Conservation (phyloP, 176 grass and related monocot species). For the Eragrostis curvula region DNA sequence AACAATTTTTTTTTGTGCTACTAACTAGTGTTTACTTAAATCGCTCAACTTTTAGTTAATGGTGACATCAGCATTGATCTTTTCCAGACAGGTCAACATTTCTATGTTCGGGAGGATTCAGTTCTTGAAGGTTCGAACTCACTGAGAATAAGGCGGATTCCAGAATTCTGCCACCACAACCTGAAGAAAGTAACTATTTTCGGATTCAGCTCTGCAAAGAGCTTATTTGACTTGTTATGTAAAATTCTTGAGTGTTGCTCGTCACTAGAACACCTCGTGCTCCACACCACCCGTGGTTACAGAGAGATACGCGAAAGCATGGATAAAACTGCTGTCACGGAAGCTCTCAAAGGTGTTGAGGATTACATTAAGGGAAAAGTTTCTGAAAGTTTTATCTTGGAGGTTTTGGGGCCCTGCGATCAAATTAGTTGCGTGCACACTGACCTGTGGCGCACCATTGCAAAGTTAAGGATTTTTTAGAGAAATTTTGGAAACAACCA, state of each 20-base stretch:
- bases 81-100: background rate
- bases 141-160: background rate
- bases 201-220: slow-evolving; percentile 13
- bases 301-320: background rate
- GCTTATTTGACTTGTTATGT: slow-evolving; percentile 23
- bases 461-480: too few species aligned
- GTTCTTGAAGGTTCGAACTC: background rate
- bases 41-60: background rate
- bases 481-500: too few species aligned
- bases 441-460: too few species aligned
- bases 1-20: too few species aligned
- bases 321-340: background rate
- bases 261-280: background rate
- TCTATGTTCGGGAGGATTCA: background rate
- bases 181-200: slow-evolving; percentile 11
- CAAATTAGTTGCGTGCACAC: background rate
- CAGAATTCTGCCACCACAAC: background rate
- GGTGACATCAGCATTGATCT: background rate
- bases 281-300: background rate
- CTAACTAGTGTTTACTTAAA: too few species aligned
- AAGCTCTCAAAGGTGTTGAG: background rate
- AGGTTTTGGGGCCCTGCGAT: slow-evolving; percentile 7
- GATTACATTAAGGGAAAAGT: slow-evolving; percentile 18
- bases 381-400: background rate
- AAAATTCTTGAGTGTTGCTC: background rate